Base-by-base conservation (phyloP, 345 rosid genomes). In the Gynandropsis gynandra region DNA sequence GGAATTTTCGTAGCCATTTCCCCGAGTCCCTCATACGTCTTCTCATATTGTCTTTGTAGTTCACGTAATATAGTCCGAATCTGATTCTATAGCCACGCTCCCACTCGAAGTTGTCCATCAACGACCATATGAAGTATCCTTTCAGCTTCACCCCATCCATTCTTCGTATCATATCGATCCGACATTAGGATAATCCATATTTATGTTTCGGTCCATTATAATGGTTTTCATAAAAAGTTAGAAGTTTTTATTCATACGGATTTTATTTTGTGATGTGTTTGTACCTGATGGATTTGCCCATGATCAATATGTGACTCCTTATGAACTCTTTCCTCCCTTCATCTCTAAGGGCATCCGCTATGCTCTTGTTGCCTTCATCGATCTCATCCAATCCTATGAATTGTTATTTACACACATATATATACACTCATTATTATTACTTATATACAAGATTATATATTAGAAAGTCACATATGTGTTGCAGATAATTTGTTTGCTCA, bases 21-120 rank as follows among this genome's bases (percentile, higher is more conserved):
- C n/a, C n/a, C n/a, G n/a, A n/a, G n/a, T n/a, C n/a, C 17, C 27
- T 24, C 8, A 32, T 18, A 31, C 14, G 4, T 3, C 51, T 41
- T 47, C n/a, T 49, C 41, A 50, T 27, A 17, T 32, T 9, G 24
- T 35, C 41, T 48, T 42, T 35, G 27, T 31, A 51, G 64, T 50
- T 42, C 29, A 38, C 39, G 36, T 59, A 16, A 9, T 19, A 43
- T 14, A 46, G 34, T 20, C 54, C 37, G 18, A 56, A 46, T 19
- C 36, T 9, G 12, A 8, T 34, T 16, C 38, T 6, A 12, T 5
- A 34, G 7, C 40, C 18, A 21, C 33, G 44, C 10, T 31, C 42
- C 45, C 21, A 46, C 13, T 56, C 27, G 19, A 17, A 18, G 42
- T 34, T 51, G 15, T 34, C 40, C 15, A 36, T 19, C 8, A 9